phyloP scores from a whole-genome alignment of 139 green algal species.

The Mesotaenium endlicherianum region DNA sequence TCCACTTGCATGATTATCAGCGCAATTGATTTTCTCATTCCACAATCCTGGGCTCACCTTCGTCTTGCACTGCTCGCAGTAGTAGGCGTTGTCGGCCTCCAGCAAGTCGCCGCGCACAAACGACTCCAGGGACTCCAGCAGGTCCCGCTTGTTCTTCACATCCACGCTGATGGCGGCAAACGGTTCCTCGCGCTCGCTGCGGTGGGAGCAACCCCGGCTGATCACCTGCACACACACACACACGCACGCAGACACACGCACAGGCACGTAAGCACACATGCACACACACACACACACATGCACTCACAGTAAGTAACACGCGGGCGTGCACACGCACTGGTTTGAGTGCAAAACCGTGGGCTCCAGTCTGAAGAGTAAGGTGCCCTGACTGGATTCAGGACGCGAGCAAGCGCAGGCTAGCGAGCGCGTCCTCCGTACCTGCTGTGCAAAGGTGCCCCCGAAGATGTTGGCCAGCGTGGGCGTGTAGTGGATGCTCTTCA shows the following conservation, averaged over 20 bases:
- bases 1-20: too few relatives aligned
- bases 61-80: slow-evolving; percentile 70
- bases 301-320: background rate
- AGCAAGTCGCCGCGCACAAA: slow-evolving; percentile 83
- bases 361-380: too few relatives aligned
- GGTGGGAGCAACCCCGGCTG: slow-evolving; percentile 36
- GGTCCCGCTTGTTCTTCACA: slow-evolving; percentile 68
- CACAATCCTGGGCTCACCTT: too few relatives aligned
- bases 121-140: slow-evolving; percentile 66
- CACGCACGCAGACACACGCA: background rate
- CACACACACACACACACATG: background rate
- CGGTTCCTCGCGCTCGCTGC: slow-evolving; percentile 75
- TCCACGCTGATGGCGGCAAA: slow-evolving; percentile 65
- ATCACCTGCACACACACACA: slow-evolving; percentile 38
- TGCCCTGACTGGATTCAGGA: too few relatives aligned
- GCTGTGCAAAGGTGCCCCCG: slow-evolving; percentile 76
- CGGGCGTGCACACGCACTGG: too few relatives aligned
- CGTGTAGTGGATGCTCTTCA: slow-evolving; percentile 20
- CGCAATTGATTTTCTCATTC: too few relatives aligned
- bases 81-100: slow-evolving; percentile 91
- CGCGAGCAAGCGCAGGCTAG: too few relatives aligned
- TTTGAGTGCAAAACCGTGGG: too few relatives aligned
- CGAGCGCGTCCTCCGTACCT: too few relatives aligned
- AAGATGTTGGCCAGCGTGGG: slow-evolving; percentile 59
- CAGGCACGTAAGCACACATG: background rate